Evolutionary conservation across 148 eudicot genomes (phyloP), one percentile per base, ranked within the genome.

Genomic region (Gaultheria prostrata): DNA sequence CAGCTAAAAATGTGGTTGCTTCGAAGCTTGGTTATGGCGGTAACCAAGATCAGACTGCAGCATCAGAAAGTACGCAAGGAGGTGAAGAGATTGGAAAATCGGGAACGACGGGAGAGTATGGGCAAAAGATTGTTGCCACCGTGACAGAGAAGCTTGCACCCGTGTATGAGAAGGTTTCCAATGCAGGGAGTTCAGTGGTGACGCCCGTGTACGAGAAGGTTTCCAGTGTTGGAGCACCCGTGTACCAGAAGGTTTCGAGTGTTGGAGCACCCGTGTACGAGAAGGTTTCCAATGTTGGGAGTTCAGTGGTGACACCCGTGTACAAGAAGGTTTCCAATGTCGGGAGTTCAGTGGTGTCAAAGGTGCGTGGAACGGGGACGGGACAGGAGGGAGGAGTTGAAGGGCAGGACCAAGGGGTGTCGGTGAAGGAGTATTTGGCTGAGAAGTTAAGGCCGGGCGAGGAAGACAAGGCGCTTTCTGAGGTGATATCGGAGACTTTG

Each of bases 401-500:
- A 82, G 86, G 71, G 20, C 39, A 70, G 17, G 90, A 88, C 71
- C 90, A 89, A 83, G 94, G 95, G 3, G 90, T 87, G 10, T 86
- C 94, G 4, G 70, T 91, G 84, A 89, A 78, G 85, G 90, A 89
- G 83, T 90, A 91, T 76, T 83, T 93, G 76, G 89, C 73, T 0
- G 96, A 93, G 89, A 94, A 91, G 82, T 70, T 92, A 30, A 93
- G 80, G 78, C 96, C 98, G 0, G 82, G 93, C 0, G 94, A 94
- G 6, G 95, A 93, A 33, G 98, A 94, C 56, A 91, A 84, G 82
- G 90, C 86, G 1, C 69, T 92, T 15, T 93, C 98, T 0, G 86
- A 92, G 54, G 91, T 73, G 48, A 92, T 94, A 6, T 82, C 90
- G 0, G 90, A 85, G 18, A 24, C 89, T 9, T 20, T 92, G 1